phyloP scores from a whole-genome alignment of 2,329 filamentous ascomycete species.

The Xylariaceae sp. region DNA sequence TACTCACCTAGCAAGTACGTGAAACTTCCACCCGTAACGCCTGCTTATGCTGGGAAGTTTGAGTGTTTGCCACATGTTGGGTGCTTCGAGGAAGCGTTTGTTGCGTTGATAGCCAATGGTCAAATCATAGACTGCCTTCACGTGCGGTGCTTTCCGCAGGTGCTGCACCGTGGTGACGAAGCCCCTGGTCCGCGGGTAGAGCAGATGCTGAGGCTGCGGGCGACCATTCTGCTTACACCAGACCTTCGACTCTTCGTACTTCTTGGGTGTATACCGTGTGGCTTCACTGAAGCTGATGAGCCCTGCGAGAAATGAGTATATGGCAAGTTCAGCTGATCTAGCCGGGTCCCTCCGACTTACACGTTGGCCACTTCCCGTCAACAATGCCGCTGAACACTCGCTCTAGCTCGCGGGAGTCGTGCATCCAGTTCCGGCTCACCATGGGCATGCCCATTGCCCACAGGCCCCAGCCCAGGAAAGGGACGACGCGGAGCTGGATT shows the following conservation, averaged over 20 bases:
- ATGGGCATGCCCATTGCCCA: constrained; percentile 60
- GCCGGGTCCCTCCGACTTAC: too few relatives aligned
- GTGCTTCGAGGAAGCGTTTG: constrained; percentile 35
- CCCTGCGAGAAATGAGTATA: constrained; percentile 29
- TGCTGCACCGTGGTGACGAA: constrained; percentile 53
- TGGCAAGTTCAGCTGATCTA: neutral
- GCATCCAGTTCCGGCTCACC: constrained; percentile 52
- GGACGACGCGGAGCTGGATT: constrained; percentile 49
- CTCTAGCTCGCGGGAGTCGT: constrained; percentile 48
- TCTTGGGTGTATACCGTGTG: constrained; percentile 49
- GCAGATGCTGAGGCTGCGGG: constrained; percentile 46
- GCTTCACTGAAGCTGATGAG: constrained; percentile 58
- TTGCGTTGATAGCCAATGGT: constrained; percentile 45
- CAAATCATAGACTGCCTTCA: constrained; percentile 49
- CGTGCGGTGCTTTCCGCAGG: constrained; percentile 40
- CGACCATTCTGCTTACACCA: constrained; percentile 46
- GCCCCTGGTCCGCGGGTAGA: constrained; percentile 54
- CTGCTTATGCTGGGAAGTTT: constrained; percentile 32
- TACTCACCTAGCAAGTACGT: too few relatives aligned
- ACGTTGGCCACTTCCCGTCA: constrained; percentile 46
- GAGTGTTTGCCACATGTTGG: constrained; percentile 46
- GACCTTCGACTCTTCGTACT: constrained; percentile 40
- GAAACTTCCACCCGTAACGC: constrained; percentile 36
- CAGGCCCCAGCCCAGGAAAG: constrained; percentile 56
- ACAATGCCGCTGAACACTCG: constrained; percentile 49